Evolutionary conservation across 1,284 basidiomycete species (phyloP).

Genomic region (Moesziomyces globuligerus): DNA sequence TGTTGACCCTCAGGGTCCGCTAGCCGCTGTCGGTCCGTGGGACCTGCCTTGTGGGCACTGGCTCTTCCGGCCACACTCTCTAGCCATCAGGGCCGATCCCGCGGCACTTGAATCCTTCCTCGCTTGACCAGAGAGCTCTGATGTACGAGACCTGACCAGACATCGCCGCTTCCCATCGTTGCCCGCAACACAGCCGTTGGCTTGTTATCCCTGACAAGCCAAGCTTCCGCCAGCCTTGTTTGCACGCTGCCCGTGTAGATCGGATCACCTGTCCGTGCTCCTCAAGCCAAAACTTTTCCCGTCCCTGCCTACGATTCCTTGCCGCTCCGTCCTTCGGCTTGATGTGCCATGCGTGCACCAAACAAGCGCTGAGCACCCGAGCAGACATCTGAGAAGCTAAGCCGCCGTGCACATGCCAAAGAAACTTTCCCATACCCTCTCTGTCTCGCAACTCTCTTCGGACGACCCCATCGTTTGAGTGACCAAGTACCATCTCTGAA

Average conservation of each 20-base stretch:
- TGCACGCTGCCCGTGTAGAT: not conserved
- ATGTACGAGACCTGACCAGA: not conserved
- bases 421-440: too few species aligned
- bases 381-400: too few species aligned
- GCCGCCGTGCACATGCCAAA: too few species aligned
- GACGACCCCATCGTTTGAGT: too few species aligned
- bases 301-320: not conserved
- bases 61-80: not conserved
- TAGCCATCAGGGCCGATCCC: slow-evolving; percentile 7
- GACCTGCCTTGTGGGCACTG: not conserved
- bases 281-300: not conserved
- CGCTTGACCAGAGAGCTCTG: not conserved
- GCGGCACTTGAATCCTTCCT: slow-evolving; percentile 11
- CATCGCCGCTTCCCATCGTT: not conserved
- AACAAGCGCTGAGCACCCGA: not conserved
- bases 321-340: not conserved
- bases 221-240: not conserved
- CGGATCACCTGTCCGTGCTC: not conserved
- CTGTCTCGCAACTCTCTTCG: too few species aligned
- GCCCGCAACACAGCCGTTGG: too few species aligned
- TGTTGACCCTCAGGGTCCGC: not conserved
- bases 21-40: not conserved
- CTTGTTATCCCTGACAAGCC: not conserved
- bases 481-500: not conserved
- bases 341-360: not conserved